A percentile compares a stretch with the other conserved stretches of the same genome.
These are phyloP conservation scores for Pyrenochaeta sp. DNA, from an alignment of 2,329 filamentous ascomycete genomes.

Conservation along the genomic window DNA sequence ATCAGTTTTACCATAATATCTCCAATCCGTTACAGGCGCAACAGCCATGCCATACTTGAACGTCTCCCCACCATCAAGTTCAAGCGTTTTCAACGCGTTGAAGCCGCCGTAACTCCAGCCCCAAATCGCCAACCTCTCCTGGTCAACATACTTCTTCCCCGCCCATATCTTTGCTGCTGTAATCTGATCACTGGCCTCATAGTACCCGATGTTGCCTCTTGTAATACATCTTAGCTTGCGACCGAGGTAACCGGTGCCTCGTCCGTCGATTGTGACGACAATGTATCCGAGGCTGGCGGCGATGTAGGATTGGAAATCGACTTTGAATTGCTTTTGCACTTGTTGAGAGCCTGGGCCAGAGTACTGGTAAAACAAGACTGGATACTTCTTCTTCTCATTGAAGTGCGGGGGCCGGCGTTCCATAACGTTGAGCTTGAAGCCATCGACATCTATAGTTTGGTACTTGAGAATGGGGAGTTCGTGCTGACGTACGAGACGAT, in stretches of 20 bases:
- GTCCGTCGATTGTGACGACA: conserved; percentile 91
- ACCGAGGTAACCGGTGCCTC: conserved; percentile 90
- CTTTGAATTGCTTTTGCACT: conserved; percentile 79
- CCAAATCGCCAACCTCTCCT: conserved; percentile 88
- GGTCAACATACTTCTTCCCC: conserved; percentile 82
- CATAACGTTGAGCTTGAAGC: conserved; percentile 74
- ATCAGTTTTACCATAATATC: conserved; percentile 72
- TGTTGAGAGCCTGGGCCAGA: conserved; percentile 92
- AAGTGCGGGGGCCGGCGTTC: conserved; percentile 93
- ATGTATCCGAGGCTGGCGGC: conserved; percentile 88
- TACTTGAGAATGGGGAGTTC: conserved; percentile 86
- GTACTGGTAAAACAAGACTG: conserved; percentile 94
- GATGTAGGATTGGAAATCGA: conserved; percentile 92
- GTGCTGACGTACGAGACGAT: conserved; percentile 73
- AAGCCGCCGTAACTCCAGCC: conserved; percentile 98
- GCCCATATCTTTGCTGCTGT: conserved; percentile 87
- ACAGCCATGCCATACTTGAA: conserved; percentile 99
- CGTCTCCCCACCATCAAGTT: conserved; percentile 85
- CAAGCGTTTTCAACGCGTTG: conserved; percentile 92
- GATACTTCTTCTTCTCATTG: conserved; percentile 82
- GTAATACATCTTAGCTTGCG: conserved; percentile 83
- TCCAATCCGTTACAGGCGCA: conserved; percentile 97
- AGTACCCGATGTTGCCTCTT: conserved; percentile 82
- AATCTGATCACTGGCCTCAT: conserved; percentile 91
- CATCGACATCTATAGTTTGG: conserved; percentile 84